phyloP scores from a whole-genome alignment of 2,329 filamentous ascomycete species.

The Colletotrichum coccodes region DNA sequence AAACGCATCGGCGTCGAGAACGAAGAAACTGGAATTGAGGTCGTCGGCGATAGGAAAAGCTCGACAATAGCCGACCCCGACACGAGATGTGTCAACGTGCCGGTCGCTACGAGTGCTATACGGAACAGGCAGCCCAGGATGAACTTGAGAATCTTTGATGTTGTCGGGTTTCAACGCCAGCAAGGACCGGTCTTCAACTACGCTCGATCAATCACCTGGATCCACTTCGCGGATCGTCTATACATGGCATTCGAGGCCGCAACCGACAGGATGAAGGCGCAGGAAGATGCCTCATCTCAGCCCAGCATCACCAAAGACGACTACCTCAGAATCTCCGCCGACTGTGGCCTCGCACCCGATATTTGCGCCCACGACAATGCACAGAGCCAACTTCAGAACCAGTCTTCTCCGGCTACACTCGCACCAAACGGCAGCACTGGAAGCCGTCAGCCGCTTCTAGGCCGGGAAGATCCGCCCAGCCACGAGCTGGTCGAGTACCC shows the following conservation, averaged over 20 bases:
- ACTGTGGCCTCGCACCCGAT: not conserved
- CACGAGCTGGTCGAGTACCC: not conserved
- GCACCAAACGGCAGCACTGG: too few relatives aligned
- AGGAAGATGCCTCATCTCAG: not conserved
- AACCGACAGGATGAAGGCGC: not conserved
- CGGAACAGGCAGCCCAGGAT: not conserved
- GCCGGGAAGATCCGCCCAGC: not conserved
- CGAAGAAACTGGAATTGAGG: not conserved
- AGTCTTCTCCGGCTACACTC: not conserved
- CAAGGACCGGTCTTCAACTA: slow-evolving; percentile 36
- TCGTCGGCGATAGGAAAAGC: not conserved
- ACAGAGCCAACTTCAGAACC: not conserved
- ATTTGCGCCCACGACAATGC: not conserved
- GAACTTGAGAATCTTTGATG: slow-evolving; percentile 7
- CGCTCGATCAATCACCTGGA: slow-evolving; percentile 35
- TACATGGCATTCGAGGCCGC: slow-evolving; percentile 27
- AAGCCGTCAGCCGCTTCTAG: not conserved
- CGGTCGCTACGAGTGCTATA: not conserved
- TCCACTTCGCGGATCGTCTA: slow-evolving; percentile 32
- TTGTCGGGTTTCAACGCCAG: slow-evolving; percentile 33
- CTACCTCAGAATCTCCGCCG: not conserved
- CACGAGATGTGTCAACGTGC: not conserved
- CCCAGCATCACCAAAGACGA: not conserved
- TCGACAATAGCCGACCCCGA: not conserved
- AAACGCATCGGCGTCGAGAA: not conserved